Percentiles rank a stretch among this genome's conserved stretches.
phyloP scores from a whole-genome alignment of 2,329 filamentous ascomycete genomes.

The Neonectria hederae region DNA sequence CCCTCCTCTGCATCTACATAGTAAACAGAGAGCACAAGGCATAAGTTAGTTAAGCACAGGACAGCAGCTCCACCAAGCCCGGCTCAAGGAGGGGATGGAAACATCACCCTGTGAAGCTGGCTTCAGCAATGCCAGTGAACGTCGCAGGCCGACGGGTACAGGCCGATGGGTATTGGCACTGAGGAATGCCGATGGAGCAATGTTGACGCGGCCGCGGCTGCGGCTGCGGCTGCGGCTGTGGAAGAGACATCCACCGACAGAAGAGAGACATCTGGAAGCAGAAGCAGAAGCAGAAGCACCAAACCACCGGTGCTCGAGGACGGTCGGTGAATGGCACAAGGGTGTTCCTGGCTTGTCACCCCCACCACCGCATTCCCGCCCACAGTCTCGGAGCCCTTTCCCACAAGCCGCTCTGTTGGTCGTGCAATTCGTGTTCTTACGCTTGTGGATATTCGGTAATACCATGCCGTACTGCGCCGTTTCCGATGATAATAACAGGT shows the following conservation, averaged over 20 bases:
- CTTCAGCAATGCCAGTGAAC: constrained; percentile 8
- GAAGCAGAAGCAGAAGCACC: constrained; percentile 28
- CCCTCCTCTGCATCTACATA: neutral
- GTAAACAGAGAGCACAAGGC: constrained; percentile 1
- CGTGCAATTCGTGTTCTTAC: constrained; percentile 3
- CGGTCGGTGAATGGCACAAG: constrained; percentile 32
- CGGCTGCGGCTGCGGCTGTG: constrained; percentile 13
- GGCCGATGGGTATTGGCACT: neutral
- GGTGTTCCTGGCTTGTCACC: constrained; percentile 32
- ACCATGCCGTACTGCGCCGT: constrained; percentile 14
- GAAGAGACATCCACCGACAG: constrained; percentile 6
- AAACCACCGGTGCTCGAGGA: constrained; percentile 15
- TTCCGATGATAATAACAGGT: constrained; percentile 10
- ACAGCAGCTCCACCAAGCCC: constrained; percentile 10
- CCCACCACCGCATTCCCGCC: constrained; percentile 33
- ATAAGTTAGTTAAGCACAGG: constrained; percentile 20
- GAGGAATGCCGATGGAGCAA: constrained; percentile 27
- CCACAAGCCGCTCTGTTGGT: constrained; percentile 11
- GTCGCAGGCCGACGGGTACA: constrained; percentile 15
- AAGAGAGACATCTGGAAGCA: constrained; percentile 28
- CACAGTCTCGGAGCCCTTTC: constrained; percentile 31
- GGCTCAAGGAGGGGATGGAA: constrained; percentile 17
- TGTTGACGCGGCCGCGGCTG: constrained; percentile 22
- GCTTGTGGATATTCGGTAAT: constrained; percentile 9
- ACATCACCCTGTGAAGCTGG: constrained; percentile 14